Evolutionary conservation across 768 basidiomycete species (phyloP).

Genomic region (Dioszegia crocea): DNA sequence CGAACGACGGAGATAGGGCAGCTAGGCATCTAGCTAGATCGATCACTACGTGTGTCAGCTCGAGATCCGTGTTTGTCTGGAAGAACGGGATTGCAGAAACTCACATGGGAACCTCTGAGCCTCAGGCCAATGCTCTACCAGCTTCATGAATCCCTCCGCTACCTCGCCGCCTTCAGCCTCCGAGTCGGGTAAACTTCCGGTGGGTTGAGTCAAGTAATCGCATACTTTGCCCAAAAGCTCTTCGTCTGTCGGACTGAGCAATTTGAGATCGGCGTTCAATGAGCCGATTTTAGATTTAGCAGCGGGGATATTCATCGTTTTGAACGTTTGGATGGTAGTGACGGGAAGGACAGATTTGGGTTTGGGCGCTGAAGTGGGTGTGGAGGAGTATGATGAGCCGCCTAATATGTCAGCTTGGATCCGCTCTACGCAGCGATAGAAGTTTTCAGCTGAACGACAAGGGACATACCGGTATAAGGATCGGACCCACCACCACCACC

Average conservation of each 20-base stretch:
- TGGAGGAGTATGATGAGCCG: constrained; percentile 45
- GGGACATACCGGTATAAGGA: constrained; percentile 46
- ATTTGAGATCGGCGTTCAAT: constrained; percentile 64
- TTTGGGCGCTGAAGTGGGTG: constrained; percentile 48
- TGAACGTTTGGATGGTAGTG: constrained; percentile 67
- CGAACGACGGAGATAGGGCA: constrained; percentile 60
- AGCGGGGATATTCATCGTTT: constrained; percentile 63
- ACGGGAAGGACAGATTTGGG: constrained; percentile 44
- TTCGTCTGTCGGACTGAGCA: constrained; percentile 29
- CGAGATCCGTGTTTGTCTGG: not conserved
- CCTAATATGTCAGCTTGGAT: constrained; percentile 53
- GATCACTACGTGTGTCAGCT: constrained; percentile 59
- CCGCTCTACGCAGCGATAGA: not conserved
- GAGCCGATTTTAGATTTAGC: constrained; percentile 67
- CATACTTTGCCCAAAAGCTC: constrained; percentile 32
- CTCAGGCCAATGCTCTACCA: constrained; percentile 37
- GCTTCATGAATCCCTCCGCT: constrained; percentile 16
- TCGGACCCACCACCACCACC: constrained; percentile 17
- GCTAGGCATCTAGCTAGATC: constrained; percentile 76
- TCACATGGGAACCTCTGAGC: constrained; percentile 47
- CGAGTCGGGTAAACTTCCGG: constrained; percentile 21
- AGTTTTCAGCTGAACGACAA: constrained; percentile 63
- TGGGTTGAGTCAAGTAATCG: constrained; percentile 22
- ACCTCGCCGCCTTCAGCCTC: constrained; percentile 23
- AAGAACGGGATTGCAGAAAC: constrained; percentile 2